Base-by-base conservation (phyloP, 768 basidiomycete species). In the button mushroom (Agaricus bisporus) region DNA sequence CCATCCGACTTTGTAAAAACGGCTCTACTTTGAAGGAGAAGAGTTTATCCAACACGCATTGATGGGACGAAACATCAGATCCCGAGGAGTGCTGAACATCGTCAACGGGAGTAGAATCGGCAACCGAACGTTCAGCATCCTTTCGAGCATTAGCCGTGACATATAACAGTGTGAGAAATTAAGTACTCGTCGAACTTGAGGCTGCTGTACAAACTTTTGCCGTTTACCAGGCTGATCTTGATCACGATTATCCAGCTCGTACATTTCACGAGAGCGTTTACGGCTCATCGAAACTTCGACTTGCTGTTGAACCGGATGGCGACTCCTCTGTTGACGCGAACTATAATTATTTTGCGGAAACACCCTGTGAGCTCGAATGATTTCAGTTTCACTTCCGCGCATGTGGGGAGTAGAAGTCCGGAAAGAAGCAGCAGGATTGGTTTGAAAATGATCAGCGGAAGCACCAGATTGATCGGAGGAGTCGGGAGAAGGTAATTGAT, bases 401-500 rank as follows among this genome's bases (percentile, higher is more conserved):
- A 7, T 35, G 32, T 42, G n/a, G n/a, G 53, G 47, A 10, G 46
- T 48, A 12, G 53, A 54, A 25, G 39, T 42, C 32, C 41, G 41
- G 39, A 54, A 54, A 7, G 46, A 48, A 36, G 10, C 45, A 14
- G 38, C 5, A 29, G 18, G 5, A 17, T 39, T 46, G n/a, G 2
- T 11, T 20, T 17, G 53, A 20, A 39, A 28, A 14, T 17, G 28
- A 12, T 32, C 46, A 14, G 48, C 39, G 6, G 41, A 36, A 11
- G 41, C 2, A 5, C 36, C 36, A 4, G 53, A 54, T 15, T 32
- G 46, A 3, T 18, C 41, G 10, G 46, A 48, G 12, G 39, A 36
- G 39, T 48, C 53, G 12, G 53, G 53, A 4, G 53, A 48, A 20
- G 46, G 46, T 15, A 48, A 47, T 41, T 54, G 53, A 20, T 32